phyloP scores from a whole-genome alignment of 331 rosid genomes.

The Spiraea crenata region DNA sequence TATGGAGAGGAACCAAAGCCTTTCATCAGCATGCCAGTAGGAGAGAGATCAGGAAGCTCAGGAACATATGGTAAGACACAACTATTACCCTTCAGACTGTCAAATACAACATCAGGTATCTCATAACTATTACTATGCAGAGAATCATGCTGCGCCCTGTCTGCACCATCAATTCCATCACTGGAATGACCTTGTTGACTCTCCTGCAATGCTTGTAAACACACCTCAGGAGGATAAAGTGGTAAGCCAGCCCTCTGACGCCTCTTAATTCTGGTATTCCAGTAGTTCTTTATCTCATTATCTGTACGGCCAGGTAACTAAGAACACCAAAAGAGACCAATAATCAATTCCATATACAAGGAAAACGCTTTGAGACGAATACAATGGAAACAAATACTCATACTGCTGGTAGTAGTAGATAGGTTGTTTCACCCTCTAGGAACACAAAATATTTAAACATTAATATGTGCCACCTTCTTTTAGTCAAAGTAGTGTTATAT shows the following conservation, averaged over 20 bases:
- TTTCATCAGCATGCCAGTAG: slow-evolving; percentile 45
- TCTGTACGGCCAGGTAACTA: slow-evolving; percentile 99
- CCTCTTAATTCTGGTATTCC: slow-evolving; percentile 95
- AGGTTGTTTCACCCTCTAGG: neutral
- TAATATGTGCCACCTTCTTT: neutral
- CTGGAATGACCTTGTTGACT: slow-evolving; percentile 46
- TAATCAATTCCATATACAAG: slow-evolving; percentile 11
- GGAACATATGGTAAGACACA: slow-evolving; percentile 53
- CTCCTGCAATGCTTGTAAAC: slow-evolving; percentile 50
- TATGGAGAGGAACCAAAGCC: slow-evolving; percentile 65
- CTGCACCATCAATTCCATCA: slow-evolving; percentile 42
- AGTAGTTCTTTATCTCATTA: slow-evolving; percentile 97
- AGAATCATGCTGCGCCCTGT: slow-evolving; percentile 43
- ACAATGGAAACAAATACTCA: neutral
- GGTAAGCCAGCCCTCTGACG: slow-evolving; percentile 91
- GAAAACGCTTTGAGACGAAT: neutral
- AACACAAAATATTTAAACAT: neutral
- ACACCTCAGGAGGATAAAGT: slow-evolving; percentile 80
- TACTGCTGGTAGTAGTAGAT: neutral
- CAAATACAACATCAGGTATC: slow-evolving; percentile 58
- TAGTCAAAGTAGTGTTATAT: neutral
- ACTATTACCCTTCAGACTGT: slow-evolving; percentile 48
- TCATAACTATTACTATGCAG: slow-evolving; percentile 46
- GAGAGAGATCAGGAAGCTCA: slow-evolving; percentile 49
- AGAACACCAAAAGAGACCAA: slow-evolving; percentile 33